phyloP scores from a whole-genome alignment of 2,329 filamentous ascomycete species.

The Apiospora marii region DNA sequence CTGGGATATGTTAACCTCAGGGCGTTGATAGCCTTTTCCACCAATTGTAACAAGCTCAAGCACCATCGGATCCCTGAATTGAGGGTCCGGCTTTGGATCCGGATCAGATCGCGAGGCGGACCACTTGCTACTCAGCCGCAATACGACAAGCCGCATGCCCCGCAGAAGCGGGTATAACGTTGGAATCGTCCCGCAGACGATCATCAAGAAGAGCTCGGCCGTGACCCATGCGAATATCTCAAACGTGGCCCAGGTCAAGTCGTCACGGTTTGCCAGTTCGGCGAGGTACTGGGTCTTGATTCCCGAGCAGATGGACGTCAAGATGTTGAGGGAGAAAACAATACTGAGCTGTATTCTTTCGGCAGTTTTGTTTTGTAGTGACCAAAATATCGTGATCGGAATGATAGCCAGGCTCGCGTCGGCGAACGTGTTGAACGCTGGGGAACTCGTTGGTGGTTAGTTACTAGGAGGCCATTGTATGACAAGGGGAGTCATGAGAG shows the following conservation, averaged over 20 bases:
- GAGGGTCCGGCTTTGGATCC: neutral
- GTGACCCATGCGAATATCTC: constrained; percentile 20
- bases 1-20: neutral
- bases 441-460: neutral
- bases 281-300: constrained; percentile 11
- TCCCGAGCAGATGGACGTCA: constrained; percentile 16
- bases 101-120: neutral
- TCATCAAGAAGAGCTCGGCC: constrained; percentile 18
- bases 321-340: neutral
- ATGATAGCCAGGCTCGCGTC: constrained; percentile 6
- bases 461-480: too few relatives aligned
- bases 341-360: constrained; percentile 5
- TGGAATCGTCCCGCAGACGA: neutral
- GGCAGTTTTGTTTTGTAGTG: neutral
- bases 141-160: neutral
- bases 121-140: neutral
- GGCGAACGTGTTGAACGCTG: constrained; percentile 13
- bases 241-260: constrained; percentile 15
- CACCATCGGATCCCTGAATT: neutral
- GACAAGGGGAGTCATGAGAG: too few relatives aligned
- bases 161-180: neutral
- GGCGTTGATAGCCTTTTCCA: neutral
- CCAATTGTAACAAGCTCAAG: neutral
- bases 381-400: constrained; percentile 15
- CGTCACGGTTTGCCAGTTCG: constrained; percentile 14